Conservation (phyloP, 306 rosid genomes). For the Medicago ruthenica region DNA sequence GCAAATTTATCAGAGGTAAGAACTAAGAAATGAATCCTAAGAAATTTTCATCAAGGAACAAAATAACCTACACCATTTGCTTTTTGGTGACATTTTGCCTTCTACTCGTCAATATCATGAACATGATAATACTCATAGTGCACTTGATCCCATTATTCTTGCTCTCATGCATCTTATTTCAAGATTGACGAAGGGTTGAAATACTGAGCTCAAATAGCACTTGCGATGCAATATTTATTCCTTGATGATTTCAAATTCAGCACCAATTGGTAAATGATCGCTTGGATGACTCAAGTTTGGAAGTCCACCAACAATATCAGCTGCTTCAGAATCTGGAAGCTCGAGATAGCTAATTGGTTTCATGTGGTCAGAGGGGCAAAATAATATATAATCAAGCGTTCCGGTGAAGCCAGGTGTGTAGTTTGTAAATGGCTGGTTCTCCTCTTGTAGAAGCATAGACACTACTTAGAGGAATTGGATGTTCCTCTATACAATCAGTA, state of each 20-base stretch:
- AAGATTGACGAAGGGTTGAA: constrained; percentile 17
- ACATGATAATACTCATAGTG: constrained; percentile 28
- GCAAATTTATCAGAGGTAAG: constrained; percentile 16
- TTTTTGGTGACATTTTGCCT: constrained; percentile 25
- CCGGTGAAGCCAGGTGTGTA: constrained; percentile 92
- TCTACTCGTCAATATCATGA: constrained; percentile 27
- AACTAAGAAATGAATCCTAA: constrained; percentile 10
- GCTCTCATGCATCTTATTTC: constrained; percentile 18
- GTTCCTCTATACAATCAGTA: constrained; percentile 55
- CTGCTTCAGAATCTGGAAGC: constrained; percentile 67
- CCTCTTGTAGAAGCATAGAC: constrained; percentile 68
- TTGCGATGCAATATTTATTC: constrained; percentile 38
- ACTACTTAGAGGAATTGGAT: constrained; percentile 71
- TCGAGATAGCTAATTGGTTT: constrained; percentile 80
- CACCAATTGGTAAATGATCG: constrained; percentile 93
- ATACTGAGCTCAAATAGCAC: constrained; percentile 37
- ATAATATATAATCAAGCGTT: constrained; percentile 80
- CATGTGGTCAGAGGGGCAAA: constrained; percentile 62
- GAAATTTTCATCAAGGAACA: constrained; percentile 24
- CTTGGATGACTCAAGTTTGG: constrained; percentile 83
- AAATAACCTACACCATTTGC: background rate
- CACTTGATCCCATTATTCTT: constrained; percentile 14
- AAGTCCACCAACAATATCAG: constrained; percentile 78
- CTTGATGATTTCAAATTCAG: constrained; percentile 68
- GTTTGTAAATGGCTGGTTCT: constrained; percentile 91